Evolutionary conservation across 1,139 yeast genomes (phyloP).

Genomic region (Taiozyma sp.): DNA sequence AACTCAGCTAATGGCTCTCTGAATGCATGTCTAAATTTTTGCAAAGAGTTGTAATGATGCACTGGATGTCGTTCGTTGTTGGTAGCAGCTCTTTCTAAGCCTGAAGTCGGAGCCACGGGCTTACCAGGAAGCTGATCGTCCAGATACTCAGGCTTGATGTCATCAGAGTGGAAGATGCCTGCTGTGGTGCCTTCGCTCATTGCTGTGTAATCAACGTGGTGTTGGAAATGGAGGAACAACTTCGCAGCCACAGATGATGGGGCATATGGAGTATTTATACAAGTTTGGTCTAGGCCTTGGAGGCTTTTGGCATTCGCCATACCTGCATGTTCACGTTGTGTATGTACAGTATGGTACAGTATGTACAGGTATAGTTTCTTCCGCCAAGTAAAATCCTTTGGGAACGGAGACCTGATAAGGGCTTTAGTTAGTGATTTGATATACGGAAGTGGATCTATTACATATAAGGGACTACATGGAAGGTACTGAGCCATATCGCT

Average conservation of each 20-base stretch:
- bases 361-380: no score
- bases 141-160: constrained; percentile 22
- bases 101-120: constrained; percentile 24
- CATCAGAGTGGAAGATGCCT: constrained; percentile 25
- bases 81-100: constrained; percentile 23
- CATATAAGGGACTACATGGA: no score
- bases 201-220: background rate
- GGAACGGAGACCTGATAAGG: no score
- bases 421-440: no score
- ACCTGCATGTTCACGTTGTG: background rate
- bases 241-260: background rate
- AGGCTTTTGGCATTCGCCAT: background rate
- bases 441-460: no score
- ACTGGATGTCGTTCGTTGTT: constrained; percentile 9
- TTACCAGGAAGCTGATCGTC: constrained; percentile 18
- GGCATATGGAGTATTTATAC: background rate
- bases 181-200: constrained; percentile 25
- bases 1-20: constrained; percentile 38
- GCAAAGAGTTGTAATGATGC: constrained; percentile 16
- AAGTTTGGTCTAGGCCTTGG: background rate
- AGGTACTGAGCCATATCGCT: no score
- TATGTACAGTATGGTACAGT: background rate
- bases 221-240: background rate
- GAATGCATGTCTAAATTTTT: constrained; percentile 21
- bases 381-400: no score